Percentiles rank a stretch among this genome's conserved stretches.
Evolutionary conservation across 768 basidiomycete genomes (phyloP).

Genomic region (Boletus tylopilopsis): DNA sequence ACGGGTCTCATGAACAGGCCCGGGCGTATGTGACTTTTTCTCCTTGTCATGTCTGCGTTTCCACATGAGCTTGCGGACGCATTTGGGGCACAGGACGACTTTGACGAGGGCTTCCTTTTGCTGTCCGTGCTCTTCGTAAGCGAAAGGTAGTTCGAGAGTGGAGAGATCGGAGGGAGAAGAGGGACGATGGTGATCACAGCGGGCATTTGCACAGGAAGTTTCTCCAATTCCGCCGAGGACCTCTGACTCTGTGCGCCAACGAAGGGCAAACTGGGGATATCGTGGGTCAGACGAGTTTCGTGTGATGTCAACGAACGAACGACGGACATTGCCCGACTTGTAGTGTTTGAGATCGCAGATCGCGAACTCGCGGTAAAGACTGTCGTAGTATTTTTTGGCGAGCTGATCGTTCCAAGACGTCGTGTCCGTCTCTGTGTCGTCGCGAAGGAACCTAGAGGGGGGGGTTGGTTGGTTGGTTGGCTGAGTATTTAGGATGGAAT

Average conservation of each 20-base stretch:
- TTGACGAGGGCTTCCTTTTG: constrained; percentile 84
- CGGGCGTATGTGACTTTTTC: too few species aligned
- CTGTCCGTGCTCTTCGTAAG: constrained; percentile 77
- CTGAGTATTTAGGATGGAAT: too few species aligned
- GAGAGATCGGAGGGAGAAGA: constrained; percentile 39
- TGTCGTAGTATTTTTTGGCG: constrained; percentile 84
- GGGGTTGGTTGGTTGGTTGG: too few species aligned
- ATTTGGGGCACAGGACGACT: constrained; percentile 77
- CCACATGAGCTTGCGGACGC: constrained; percentile 84
- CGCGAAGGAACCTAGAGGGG: constrained; percentile 66
- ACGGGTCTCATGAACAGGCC: neutral
- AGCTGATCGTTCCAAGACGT: constrained; percentile 76
- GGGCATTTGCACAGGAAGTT: constrained; percentile 83
- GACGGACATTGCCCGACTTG: constrained; percentile 80
- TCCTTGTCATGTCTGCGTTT: constrained; percentile 66
- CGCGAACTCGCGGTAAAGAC: constrained; percentile 88
- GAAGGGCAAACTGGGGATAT: constrained; percentile 69
- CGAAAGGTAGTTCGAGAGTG: constrained; percentile 88
- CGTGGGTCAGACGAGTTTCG: neutral
- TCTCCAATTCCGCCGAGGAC: constrained; percentile 85
- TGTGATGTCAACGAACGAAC: neutral
- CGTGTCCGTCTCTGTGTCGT: constrained; percentile 32
- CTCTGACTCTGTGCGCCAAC: constrained; percentile 92
- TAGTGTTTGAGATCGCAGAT: constrained; percentile 95
- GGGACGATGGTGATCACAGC: constrained; percentile 64